Evolutionary conservation across 371 early-diverging fungal genomes (phyloP), one percentile per base, ranked within the genome.

Genomic region (Syncephalis fuscata): DNA sequence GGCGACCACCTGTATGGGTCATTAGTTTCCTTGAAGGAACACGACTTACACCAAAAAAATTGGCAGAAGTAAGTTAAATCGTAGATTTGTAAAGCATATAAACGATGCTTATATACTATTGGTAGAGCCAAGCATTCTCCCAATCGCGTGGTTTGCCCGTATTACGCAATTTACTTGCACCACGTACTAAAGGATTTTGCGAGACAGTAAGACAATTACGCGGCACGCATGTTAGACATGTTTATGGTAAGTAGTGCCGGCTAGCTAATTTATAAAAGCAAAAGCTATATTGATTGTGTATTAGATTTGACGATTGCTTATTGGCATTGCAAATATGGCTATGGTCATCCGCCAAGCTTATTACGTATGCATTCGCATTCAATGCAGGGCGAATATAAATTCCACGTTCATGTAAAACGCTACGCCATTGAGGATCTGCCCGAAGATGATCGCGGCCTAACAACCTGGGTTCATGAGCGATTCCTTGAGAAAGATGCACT

Each of bases 161-260:
- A 3, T 61, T 84, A 54, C 62, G 72, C 20, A 66, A 88, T 57
- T 74, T 88, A 0, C 55, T 90, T 44, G 62, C 75, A 55, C 91
- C 91, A 20, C 62, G 91, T 40, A 80, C 76, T 17, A 86, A 83
- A 51, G 91, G 91, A 4, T 85, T 88, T 57, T 62, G 72, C 17
- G 69, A 76, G 1, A 75, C 76, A 39, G 66, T 82, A 14, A 59
- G 71, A 49, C 68, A 68, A 51, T 66, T 81, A 44, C 60, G 77
- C 24, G 56, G 62, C 37, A 70, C 65, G n/a, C 78, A 81, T 63
- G 70, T 79, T 26, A 66, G 74, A 49, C 69, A 70, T 54, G 67
- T 79, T 1, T 79, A 78, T 54, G 77, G 74, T 73, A 69, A 51
- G 49, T 16, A n/a, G 45, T 45, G 21, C 19, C 9, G 43, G 16